Base-by-base conservation (phyloP, 73 alveolate genomes). In the Paramecium sexaurelia region DNA sequence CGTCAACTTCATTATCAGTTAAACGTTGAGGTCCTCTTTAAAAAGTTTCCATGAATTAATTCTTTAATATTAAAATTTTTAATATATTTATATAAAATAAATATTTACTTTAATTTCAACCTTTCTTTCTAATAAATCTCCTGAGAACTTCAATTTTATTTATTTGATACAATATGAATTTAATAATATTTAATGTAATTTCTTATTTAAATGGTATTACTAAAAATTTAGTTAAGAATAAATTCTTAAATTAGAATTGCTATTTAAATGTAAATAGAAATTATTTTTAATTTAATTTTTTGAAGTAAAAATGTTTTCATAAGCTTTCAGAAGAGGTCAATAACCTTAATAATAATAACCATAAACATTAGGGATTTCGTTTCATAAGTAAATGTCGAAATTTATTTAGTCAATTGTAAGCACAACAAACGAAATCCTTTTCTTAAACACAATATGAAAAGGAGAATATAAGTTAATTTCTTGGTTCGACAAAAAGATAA, bases 1-100 rank as follows among this genome's bases (percentile, higher is more conserved):
- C 78, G 66, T 88, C 89, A 88, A 88, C 73, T 51, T 88, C 78
- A 35, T 88, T 17, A 11, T 40, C 55, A 55, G 78, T 69, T 88
- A 88, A 88, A 36, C 83, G 68, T 67, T 26, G 27, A 7, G 40
- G n/a, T 78, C 90, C 90, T 78, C 10, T 78, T 78, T 71, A 11
- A 37, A 71, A 71, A 35, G 57, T 20, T 36, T 71, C 35, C 86
- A 71, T 71, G 39, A 61, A 61, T 61, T 61, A 61, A 61, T 61
- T 51, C 67, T 51, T 51, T 51, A 51, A 51, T 51, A 51, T 51
- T 51, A 15, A 51, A 51, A 35, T 35, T 35, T 4, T n/a, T 17
- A 51, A 13, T 15, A 51, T 51, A 4, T 51, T n/a, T 51, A 51
- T 17, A 51, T 10, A n/a, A 51, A n/a, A 51, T 51, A n/a, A 51